Percentiles rank a stretch among this genome's conserved stretches.
Conservation (phyloP, 2,329 filamentous ascomycete genomes). For the Colletotrichum limetticola region DNA sequence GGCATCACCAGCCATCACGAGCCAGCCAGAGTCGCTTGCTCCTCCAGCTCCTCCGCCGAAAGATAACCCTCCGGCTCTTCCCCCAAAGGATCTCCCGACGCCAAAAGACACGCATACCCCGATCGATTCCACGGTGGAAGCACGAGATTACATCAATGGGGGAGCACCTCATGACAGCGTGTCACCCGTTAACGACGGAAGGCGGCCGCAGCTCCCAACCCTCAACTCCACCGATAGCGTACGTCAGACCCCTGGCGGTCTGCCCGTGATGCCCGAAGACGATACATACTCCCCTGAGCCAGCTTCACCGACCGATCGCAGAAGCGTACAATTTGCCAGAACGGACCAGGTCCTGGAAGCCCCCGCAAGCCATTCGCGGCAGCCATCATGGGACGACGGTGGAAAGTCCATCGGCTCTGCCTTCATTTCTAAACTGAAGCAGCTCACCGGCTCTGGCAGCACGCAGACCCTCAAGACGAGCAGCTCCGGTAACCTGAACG, state of each 20-base stretch:
- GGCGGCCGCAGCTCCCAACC: conserved; percentile 15
- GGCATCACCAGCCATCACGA: conserved; percentile 16
- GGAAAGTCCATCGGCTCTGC: conserved; percentile 70
- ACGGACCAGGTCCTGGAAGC: conserved; percentile 61
- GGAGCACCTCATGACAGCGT: conserved; percentile 45
- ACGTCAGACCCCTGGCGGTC: conserved; percentile 12
- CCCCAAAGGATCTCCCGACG: conserved; percentile 28
- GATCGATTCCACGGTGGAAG: conserved; percentile 38
- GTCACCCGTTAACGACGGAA: conserved; percentile 38
- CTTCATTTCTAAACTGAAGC: conserved; percentile 83
- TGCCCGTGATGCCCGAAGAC: conserved; percentile 36
- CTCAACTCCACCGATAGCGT: conserved; percentile 34
- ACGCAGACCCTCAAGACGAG: conserved; percentile 58
- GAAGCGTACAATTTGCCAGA: conserved; percentile 82
- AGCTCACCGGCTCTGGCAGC: conserved; percentile 68
- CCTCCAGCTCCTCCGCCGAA: conserved; percentile 29
- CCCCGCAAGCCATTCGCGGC: conserved; percentile 63
- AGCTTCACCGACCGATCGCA: conserved; percentile 55
- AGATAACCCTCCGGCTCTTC: conserved; percentile 27
- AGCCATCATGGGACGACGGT: conserved; percentile 75
- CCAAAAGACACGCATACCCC: conserved; percentile 30
- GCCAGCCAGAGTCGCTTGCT: conserved; percentile 18
- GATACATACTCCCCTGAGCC: conserved; percentile 38
- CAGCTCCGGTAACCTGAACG: conserved; percentile 43
- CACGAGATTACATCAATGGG: conserved; percentile 52